phyloP scores from a whole-genome alignment of 805 yeast species.

The Kuraishia hungarica region DNA sequence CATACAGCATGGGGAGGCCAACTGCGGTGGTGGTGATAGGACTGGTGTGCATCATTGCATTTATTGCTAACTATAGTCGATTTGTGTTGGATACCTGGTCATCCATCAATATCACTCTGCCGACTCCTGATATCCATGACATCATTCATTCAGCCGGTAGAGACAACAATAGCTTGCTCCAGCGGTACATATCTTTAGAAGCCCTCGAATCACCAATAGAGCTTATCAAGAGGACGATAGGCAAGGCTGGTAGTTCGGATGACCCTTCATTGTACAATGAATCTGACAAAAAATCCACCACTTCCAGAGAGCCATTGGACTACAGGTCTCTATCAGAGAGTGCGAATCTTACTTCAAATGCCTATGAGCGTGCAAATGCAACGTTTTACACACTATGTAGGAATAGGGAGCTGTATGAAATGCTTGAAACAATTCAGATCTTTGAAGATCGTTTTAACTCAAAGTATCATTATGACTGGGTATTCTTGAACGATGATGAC shows the following conservation, averaged over 20 bases:
- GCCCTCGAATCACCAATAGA: background rate
- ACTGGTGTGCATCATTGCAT: background rate
- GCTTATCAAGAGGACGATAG: background rate
- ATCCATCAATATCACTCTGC: background rate
- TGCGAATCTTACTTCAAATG: background rate
- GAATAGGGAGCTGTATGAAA: slow-evolving; percentile 50
- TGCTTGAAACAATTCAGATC: slow-evolving; percentile 51
- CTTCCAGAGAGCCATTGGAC: background rate
- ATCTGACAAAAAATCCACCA: background rate
- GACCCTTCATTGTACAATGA: background rate
- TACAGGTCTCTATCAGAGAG: background rate
- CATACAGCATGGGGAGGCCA: background rate
- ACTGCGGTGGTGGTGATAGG: background rate
- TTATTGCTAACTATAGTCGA: background rate
- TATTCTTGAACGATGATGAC: slow-evolving; percentile 62
- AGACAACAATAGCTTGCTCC: background rate
- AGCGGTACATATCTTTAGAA: background rate
- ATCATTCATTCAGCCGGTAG: background rate
- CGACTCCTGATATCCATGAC: background rate
- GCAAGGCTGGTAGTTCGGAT: background rate
- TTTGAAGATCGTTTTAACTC: slow-evolving; percentile 62
- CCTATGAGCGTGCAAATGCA: slow-evolving; percentile 38
- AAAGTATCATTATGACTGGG: slow-evolving; percentile 66
- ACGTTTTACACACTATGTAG: slow-evolving; percentile 65
- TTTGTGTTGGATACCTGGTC: background rate